A percentile compares a stretch with the other conserved stretches of the same genome.
Conservation (phyloP, 345 rosid species). For the Aquilaria malaccensis region DNA sequence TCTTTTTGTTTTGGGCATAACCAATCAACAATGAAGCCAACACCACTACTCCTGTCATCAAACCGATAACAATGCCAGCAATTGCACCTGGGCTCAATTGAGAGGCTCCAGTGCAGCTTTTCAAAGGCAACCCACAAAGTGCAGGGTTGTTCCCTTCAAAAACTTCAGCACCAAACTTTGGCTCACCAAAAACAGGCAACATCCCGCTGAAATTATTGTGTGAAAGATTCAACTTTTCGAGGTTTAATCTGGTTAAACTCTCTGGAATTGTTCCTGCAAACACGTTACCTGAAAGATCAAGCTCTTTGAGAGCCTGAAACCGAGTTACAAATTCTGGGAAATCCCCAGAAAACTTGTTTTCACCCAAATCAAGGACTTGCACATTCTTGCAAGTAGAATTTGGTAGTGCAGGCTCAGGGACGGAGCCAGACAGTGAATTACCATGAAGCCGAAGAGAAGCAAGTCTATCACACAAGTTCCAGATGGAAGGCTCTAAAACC, state of each 20-base stretch:
- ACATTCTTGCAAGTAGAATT: conserved; percentile 53
- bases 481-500: conserved; percentile 65
- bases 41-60: conserved; percentile 77
- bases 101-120: conserved; percentile 46
- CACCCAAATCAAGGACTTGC: conserved; percentile 67
- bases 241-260: conserved; percentile 34
- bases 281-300: conserved; percentile 65
- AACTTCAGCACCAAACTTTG: conserved; percentile 52
- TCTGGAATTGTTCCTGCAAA: conserved; percentile 63
- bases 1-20: conserved; percentile 73
- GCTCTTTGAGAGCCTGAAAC: conserved; percentile 52
- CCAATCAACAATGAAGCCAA: conserved; percentile 75
- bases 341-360: conserved; percentile 62
- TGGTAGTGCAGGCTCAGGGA: conserved; percentile 76
- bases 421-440: conserved; percentile 48
- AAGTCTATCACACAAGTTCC: conserved; percentile 79
- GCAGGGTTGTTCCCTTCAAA: conserved; percentile 67
- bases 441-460: conserved; percentile 53
- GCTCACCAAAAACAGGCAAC: conserved; percentile 52
- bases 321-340: conserved; percentile 64
- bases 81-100: conserved; percentile 69
- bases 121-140: conserved; percentile 75
- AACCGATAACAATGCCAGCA: conserved; percentile 83
- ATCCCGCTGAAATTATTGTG: conserved; percentile 72
- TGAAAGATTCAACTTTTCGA: conserved; percentile 68